Conservation (phyloP, 139 green algal genomes). For the Mychonastes homosphaera region DNA sequence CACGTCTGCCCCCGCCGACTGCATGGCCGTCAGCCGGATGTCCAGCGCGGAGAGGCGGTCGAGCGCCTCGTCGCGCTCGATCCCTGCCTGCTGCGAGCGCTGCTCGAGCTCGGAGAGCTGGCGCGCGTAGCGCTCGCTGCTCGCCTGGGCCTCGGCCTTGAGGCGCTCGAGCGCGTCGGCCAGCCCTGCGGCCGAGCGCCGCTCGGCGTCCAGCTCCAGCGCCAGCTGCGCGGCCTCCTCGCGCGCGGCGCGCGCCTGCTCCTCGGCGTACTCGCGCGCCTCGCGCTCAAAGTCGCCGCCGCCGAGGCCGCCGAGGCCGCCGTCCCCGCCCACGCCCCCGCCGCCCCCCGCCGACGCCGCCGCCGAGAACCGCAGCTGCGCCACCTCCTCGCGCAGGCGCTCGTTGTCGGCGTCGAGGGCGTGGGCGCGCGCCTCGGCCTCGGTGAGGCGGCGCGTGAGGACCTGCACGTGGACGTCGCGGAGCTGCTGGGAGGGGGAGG, state of each 20-base stretch:
- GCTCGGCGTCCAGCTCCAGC: neutral
- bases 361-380: too few relatives aligned
- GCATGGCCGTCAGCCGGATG: conserved; percentile 14
- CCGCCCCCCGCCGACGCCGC: too few relatives aligned
- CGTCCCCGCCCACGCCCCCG: too few relatives aligned
- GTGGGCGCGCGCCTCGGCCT: too few relatives aligned
- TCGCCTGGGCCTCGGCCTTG: neutral
- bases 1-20: conserved; percentile 5
- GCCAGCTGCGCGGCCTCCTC: neutral
- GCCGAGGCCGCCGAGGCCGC: too few relatives aligned
- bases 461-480: too few relatives aligned
- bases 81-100: neutral
- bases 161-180: neutral
- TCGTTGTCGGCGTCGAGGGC: too few relatives aligned
- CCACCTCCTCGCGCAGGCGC: too few relatives aligned
- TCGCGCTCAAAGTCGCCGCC: conserved; percentile 18
- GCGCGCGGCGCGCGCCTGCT: conserved; percentile 3
- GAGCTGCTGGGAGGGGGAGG: too few relatives aligned
- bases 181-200: neutral
- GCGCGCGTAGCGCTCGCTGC: neutral
- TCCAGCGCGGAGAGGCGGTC: conserved; percentile 13
- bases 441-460: too few relatives aligned
- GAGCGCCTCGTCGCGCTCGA: conserved; percentile 11
- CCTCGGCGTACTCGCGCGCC: conserved; percentile 16
- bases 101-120: neutral